Conservation (phyloP, 2,329 filamentous ascomycete genomes). For the Beauveria pseudobassiana region DNA sequence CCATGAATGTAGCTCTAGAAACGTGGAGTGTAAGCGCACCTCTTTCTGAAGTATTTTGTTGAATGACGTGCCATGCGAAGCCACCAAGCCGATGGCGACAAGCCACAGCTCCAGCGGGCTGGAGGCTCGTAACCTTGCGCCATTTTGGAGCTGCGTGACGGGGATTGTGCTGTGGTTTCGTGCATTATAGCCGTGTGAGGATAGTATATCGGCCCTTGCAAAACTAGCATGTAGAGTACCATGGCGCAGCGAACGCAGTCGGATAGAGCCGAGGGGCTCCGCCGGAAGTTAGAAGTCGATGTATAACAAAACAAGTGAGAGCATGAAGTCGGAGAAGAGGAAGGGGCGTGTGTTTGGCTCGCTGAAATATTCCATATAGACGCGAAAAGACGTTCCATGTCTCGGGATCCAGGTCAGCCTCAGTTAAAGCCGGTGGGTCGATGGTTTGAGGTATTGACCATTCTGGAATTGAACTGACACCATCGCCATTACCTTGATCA, state of each 20-base stretch:
- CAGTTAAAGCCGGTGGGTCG: conserved; percentile 12
- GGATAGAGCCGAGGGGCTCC: background rate
- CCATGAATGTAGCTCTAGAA: background rate
- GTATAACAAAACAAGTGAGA: conserved; percentile 46
- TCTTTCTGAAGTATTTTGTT: background rate
- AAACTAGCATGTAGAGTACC: conserved; percentile 2
- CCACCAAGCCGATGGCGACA: conserved; percentile 1
- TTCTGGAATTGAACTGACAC: conserved; percentile 39
- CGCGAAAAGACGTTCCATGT: conserved; percentile 33
- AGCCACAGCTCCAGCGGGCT: background rate
- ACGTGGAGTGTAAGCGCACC: background rate
- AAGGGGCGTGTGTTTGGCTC: conserved; percentile 20
- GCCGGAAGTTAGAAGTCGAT: conserved; percentile 32
- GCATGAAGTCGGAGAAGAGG: conserved; percentile 43
- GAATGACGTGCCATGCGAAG: background rate
- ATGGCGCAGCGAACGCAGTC: conserved; percentile 1
- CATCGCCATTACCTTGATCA: conserved; percentile 38
- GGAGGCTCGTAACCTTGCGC: background rate
- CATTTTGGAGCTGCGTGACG: background rate
- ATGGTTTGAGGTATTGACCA: conserved; percentile 30
- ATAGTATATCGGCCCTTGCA: conserved; percentile 10
- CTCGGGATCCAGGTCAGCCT: conserved; percentile 24
- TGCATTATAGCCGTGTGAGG: background rate
- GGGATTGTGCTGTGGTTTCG: background rate
- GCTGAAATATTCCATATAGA: conserved; percentile 36